Percentiles rank a stretch among this genome's conserved stretches.
Conservation (phyloP, 768 basidiomycete genomes). For the Phylloporus arenicola region DNA sequence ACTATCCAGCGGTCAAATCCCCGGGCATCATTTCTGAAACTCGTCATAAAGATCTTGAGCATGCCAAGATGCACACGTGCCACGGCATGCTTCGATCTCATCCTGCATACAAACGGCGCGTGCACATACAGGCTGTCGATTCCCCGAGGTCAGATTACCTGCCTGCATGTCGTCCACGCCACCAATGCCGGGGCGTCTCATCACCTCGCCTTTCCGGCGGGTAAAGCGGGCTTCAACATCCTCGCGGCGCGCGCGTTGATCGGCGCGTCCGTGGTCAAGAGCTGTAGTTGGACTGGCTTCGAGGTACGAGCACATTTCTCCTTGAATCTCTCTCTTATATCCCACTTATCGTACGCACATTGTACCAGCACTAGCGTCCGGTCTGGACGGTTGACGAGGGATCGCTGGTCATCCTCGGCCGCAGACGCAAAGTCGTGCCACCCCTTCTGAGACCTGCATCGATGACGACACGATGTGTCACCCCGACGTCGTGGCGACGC, state of each 20-base stretch:
- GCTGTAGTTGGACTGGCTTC: conserved; percentile 43
- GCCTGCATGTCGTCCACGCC: conserved; percentile 71
- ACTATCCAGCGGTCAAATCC: too few relatives aligned
- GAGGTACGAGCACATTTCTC: too few relatives aligned
- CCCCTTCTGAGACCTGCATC: conserved; percentile 46
- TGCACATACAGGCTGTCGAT: conserved; percentile 34
- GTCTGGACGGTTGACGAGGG: conserved; percentile 25
- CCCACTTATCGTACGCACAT: too few relatives aligned
- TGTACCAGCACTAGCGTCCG: conserved; percentile 79
- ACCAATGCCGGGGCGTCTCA: too few relatives aligned
- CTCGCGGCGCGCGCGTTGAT: conserved; percentile 41
- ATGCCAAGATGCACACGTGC: too few relatives aligned
- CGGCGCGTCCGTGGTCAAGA: conserved; percentile 35
- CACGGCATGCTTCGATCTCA: too few relatives aligned
- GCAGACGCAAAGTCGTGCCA: conserved; percentile 44
- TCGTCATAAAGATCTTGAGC: too few relatives aligned
- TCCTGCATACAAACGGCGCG: not conserved
- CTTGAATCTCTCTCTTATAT: too few relatives aligned
- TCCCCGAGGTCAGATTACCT: conserved; percentile 54
- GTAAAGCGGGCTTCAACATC: conserved; percentile 51
- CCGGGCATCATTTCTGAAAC: too few relatives aligned
- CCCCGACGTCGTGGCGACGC: conserved; percentile 37
- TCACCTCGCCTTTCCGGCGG: conserved; percentile 64
- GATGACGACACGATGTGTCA: conserved; percentile 57
- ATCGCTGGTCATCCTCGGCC: conserved; percentile 70